Base-by-base conservation (phyloP, 805 yeast genomes). In the Schizosaccharomyces octosporus region DNA sequence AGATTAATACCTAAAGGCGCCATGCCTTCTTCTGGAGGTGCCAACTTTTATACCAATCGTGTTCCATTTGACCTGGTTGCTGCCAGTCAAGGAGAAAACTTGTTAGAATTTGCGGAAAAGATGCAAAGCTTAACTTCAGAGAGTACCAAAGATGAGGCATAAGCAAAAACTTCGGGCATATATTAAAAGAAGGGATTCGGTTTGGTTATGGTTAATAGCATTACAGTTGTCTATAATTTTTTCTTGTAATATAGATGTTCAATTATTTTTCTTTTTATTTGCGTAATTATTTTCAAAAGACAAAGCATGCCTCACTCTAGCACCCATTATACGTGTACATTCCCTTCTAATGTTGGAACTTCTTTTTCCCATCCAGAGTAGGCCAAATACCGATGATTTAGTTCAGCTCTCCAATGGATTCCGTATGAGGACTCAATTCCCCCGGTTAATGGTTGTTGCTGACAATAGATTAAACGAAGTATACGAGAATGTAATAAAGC, bases 11-110 rank as follows among this genome's bases (percentile, higher is more conserved):
- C 81, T 1, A 79, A 81, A 65, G 80, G 79, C 24, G 85, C 87
- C 64, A 62, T 71, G 43, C 73, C 85, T 5, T 85, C 87, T 0
- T 88, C 88, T 73, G 83, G 87, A 0, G 72, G 81, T 0, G 86
- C 84, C 65, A 95, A 87, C 60, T 90, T 87, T 68, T 80, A 95
- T 1, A 95, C 90, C 66, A 87, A 83, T 69, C 89, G 86, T 67
- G 95, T 93, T 2, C 99, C 99, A 0, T 76, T 79, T 61, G 99
- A 93, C 67, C 81, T 93, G 24, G 84, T 93, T 3, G 93, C 87
- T 69, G 95, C 96, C 1, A 76, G 85, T 42, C 67, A 54, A 21
- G 66, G 66, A 15, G 75, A 77, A 24, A 78, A 84, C 0, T 83
- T 87, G 78, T 81, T 79, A 13, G 88, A 84, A 60, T 72, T 85